Conservation (phyloP, 305 asterid genomes). For the Solanum aculeatissimum region DNA sequence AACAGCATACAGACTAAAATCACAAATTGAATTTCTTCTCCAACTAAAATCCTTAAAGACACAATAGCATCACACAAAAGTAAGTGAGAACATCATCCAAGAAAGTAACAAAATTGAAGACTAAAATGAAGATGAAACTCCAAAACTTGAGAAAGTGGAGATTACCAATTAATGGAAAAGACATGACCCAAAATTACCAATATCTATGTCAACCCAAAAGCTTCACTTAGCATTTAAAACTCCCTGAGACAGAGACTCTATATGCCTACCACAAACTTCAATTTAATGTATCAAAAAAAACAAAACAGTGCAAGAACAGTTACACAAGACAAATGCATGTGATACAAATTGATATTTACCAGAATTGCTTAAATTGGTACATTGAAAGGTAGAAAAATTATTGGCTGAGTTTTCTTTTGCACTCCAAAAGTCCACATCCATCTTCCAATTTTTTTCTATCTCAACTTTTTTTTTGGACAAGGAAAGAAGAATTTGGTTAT, state of each 20-base stretch:
- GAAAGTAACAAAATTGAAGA: neutral
- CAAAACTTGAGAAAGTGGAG: neutral
- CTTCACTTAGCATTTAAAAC: neutral
- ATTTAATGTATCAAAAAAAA: neutral
- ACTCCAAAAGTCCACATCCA: conserved; percentile 72
- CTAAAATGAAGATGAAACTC: neutral
- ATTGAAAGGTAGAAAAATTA: conserved; percentile 33
- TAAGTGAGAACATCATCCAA: neutral
- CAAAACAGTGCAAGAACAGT: neutral
- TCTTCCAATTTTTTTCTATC: neutral
- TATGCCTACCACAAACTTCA: neutral
- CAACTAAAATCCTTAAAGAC: neutral
- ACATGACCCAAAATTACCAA: neutral
- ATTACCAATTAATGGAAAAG: neutral
- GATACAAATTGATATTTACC: conserved; percentile 20
- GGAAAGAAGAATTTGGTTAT: neutral
- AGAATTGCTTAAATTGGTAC: conserved; percentile 33
- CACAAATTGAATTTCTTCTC: neutral
- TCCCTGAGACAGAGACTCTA: conserved; percentile 2
- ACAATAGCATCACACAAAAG: neutral
- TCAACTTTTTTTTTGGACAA: neutral
- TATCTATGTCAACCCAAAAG: neutral
- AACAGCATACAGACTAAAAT: too few species aligned
- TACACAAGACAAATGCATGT: neutral
- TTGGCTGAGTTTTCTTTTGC: conserved; percentile 42